Evolutionary conservation across 306 rosid genomes (phyloP).

Genomic region (Dalbergia cochinchinensis): DNA sequence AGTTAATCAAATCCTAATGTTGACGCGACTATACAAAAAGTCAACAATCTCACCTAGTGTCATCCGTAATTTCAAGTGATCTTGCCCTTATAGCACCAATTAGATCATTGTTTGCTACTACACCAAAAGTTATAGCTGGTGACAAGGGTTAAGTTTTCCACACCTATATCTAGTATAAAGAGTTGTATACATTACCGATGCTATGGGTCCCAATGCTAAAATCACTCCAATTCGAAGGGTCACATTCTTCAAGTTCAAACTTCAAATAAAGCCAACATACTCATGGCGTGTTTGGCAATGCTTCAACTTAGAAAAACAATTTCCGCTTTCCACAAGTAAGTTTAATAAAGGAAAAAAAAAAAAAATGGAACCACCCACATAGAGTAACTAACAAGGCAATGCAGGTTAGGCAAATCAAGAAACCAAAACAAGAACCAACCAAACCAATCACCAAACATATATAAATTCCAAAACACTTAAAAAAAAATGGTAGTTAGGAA

Average conservation of each 20-base stretch:
- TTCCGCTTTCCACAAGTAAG: neutral
- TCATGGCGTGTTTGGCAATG: neutral
- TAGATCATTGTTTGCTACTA: no score
- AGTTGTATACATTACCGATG: no score
- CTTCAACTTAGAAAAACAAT: neutral
- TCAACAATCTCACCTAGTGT: no score
- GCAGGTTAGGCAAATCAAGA: constrained; percentile 36
- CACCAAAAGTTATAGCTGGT: neutral
- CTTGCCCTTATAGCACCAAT: no score
- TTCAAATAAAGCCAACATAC: neutral
- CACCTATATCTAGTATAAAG: no score
- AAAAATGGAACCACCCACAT: neutral
- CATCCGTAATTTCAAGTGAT: no score
- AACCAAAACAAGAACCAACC: constrained; percentile 29
- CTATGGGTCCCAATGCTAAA: no score
- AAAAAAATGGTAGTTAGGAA: constrained; percentile 16
- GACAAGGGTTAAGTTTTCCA: no score
- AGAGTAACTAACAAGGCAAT: constrained; percentile 31
- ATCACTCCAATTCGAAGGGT: no score
- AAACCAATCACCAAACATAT: neutral
- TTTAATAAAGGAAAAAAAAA: neutral
- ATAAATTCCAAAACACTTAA: neutral
- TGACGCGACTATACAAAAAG: no score
- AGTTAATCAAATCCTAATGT: no score
- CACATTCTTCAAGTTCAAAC: no score